phyloP scores from a whole-genome alignment of 1,139 yeast species.

The Suhomyces anneliseae region DNA sequence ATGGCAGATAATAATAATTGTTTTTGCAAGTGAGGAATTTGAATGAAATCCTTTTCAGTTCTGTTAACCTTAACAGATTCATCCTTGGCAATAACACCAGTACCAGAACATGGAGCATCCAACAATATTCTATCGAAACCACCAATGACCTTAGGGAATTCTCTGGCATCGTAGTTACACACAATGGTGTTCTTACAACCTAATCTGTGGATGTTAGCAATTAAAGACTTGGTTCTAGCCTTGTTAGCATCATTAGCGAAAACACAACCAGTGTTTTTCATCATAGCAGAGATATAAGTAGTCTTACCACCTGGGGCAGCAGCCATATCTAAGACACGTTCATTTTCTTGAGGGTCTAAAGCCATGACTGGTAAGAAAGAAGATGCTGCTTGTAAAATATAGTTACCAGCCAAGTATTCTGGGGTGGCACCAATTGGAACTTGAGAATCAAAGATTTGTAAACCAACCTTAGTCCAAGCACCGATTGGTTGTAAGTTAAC shows the following conservation, averaged over 20 bases:
- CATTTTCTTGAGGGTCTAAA: constrained; percentile 91
- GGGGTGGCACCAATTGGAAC: constrained; percentile 99
- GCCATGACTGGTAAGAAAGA: constrained; percentile 98
- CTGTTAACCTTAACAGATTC: constrained; percentile 91
- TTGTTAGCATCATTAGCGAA: constrained; percentile 97
- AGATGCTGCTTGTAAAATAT: constrained; percentile 97
- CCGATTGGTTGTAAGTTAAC: constrained; percentile 97
- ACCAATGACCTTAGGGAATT: constrained; percentile 96
- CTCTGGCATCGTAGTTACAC: constrained; percentile 97
- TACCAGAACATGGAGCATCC: constrained; percentile 99
- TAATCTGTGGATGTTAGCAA: constrained; percentile 95
- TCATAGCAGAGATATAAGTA: constrained; percentile 90
- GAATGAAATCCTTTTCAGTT: constrained; percentile 94
- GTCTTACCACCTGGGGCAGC: constrained; percentile 99
- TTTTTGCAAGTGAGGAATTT: constrained; percentile 94
- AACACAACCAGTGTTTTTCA: constrained; percentile 97
- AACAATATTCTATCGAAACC: constrained; percentile 93
- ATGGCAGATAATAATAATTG: constrained; percentile 92
- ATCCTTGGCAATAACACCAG: constrained; percentile 98
- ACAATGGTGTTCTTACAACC: constrained; percentile 97
- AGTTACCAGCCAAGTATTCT: constrained; percentile 96
- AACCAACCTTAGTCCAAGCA: constrained; percentile 96
- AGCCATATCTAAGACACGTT: constrained; percentile 96
- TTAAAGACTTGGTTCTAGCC: constrained; percentile 91
- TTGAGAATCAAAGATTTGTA: constrained; percentile 95